Conservation (phyloP, 345 rosid genomes). For the Durio zibethinus region DNA sequence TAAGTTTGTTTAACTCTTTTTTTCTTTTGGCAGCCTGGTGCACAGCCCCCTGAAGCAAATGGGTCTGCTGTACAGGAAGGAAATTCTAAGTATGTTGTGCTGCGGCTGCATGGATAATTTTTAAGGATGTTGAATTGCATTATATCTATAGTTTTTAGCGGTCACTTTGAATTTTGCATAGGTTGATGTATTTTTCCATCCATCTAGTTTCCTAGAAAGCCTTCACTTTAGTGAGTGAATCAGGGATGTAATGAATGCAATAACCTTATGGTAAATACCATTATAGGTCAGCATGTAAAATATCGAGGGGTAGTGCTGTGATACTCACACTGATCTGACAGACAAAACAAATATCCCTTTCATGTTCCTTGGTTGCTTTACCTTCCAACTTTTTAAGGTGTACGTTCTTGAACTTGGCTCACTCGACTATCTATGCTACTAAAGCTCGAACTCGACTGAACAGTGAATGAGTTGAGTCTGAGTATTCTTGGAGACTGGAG, state of each 20-base stretch:
- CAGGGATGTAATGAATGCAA: background rate
- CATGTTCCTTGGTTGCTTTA: background rate
- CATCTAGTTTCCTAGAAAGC: background rate
- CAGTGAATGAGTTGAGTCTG: background rate
- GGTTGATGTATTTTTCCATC: background rate
- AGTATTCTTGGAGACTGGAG: background rate
- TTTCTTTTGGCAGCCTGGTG: constrained; percentile 54
- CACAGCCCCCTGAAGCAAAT: constrained; percentile 54
- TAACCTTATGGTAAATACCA: background rate
- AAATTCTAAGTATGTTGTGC: constrained; percentile 71
- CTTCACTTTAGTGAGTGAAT: constrained; percentile 3
- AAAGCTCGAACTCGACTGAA: background rate
- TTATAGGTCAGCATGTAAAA: background rate
- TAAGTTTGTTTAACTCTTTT: constrained; percentile 6
- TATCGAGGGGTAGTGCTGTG: background rate
- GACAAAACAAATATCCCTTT: background rate
- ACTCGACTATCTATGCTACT: background rate
- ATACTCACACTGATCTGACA: background rate
- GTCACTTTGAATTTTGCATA: background rate
- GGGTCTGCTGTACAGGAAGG: constrained; percentile 47
- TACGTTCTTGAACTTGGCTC: background rate
- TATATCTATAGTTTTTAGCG: background rate
- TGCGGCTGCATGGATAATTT: background rate
- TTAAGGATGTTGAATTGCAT: constrained; percentile 1
- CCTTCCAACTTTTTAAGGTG: background rate